Conservation (phyloP, 225 moss, liverwort and hornwort species). For the Lunularia cruciata region DNA sequence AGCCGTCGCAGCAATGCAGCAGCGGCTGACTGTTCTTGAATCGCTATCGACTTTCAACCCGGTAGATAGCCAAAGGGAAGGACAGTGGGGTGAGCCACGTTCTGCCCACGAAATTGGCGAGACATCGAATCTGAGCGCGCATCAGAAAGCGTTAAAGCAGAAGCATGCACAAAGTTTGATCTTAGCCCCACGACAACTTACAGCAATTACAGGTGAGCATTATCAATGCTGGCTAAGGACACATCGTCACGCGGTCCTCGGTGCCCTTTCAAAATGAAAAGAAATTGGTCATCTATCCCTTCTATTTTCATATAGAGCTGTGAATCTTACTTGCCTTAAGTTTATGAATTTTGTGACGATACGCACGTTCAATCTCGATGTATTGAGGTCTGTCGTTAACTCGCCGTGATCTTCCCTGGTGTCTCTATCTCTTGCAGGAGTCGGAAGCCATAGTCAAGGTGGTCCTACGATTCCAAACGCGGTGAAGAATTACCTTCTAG, state of each 20-base stretch:
- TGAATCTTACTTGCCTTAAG: neutral
- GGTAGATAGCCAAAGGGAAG: neutral
- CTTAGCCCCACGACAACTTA: slow-evolving; percentile 25
- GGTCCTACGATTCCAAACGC: slow-evolving; percentile 44
- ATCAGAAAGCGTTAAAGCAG: slow-evolving; percentile 11
- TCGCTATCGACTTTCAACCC: neutral
- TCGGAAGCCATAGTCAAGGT: slow-evolving; percentile 45
- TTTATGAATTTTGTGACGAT: too few species aligned
- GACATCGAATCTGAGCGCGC: slow-evolving; percentile 7
- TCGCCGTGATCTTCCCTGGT: neutral
- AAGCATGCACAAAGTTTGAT: slow-evolving; percentile 35
- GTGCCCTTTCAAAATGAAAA: neutral
- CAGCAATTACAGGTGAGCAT: slow-evolving; percentile 39
- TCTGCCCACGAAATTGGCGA: slow-evolving; percentile 12
- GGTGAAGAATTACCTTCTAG: slow-evolving; percentile 44
- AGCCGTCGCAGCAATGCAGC: slow-evolving; percentile 42
- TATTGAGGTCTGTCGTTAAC: neutral
- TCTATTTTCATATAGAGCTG: too few species aligned
- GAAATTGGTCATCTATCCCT: neutral
- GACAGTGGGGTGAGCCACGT: neutral
- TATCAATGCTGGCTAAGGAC: neutral
- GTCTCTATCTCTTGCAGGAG: slow-evolving; percentile 20
- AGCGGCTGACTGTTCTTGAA: slow-evolving; percentile 38
- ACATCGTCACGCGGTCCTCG: too few species aligned
- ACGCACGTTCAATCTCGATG: neutral